Evolutionary conservation across 2,329 filamentous ascomycete species (phyloP), one percentile per base, ranked within the genome.

Genomic region (Hymenoscyphus occultus): DNA sequence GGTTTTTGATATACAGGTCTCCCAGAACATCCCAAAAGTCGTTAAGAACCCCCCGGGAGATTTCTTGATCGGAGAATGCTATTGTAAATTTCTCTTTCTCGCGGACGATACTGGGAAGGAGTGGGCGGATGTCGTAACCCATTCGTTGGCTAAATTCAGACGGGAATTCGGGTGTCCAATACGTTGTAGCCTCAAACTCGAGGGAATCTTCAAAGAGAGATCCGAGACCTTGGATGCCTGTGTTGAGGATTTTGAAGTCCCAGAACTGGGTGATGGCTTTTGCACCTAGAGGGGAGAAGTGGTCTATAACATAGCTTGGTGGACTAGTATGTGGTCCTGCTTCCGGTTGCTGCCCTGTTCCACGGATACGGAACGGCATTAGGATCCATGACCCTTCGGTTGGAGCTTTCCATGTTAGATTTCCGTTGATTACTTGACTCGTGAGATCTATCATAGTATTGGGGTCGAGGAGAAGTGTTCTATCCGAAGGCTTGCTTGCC

Each of bases 21-120:
- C 59, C 59, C 1, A 61, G 42, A 13, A 61, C 59, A 54, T 61
- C 59, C 59, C 59, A 61, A 31, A 61, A 61, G 39, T 61, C 59
- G 28, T 61, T 61, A 13, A 61, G 35, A 5, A 54, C 31, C 14
- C 59, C 42, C 3, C 59, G 42, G 39, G 59, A 51, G 31, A 61
- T 22, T 39, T 61, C 59, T 2, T 19, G 5, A 61, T 61, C 59
- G 3, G 59, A 12, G 16, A 61, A 61, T 9, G 59, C 42, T 19
- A 61, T 39, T 5, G 59, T 61, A 4, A 61, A 61, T 32, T 61
- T 61, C 22, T 61, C 59, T n/a, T 61, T 61, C 13, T 61, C 59
- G 19, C 59, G n/a, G 39, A 61, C 59, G 7, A 61, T 61, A 2
- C 42, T 54, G 10, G 59, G 59, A n/a, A 42, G 28, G 28, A 51